Evolutionary conservation across 2,329 filamentous ascomycete species (phyloP), one percentile per base, ranked within the genome.

Genomic region (Arthroderma sp.): DNA sequence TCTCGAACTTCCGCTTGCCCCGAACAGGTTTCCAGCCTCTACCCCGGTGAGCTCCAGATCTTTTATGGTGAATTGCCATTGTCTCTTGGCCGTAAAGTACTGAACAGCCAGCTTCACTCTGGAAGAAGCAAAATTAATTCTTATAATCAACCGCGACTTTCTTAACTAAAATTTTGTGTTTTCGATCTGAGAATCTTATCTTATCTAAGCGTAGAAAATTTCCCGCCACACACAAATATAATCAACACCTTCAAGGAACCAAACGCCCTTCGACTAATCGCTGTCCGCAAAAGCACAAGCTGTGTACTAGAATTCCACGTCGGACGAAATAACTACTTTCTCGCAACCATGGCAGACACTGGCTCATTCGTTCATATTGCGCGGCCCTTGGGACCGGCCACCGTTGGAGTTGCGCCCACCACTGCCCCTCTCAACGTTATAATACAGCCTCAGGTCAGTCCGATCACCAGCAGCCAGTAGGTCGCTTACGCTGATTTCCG

Each of bases 291-390:
- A 15, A 35, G 15, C 39, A 43, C 39, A 7, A 43, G 44, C 11
- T 44, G 56, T 31, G 35, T 54, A 17, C 4, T 15, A 47, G 9
- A 37, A n/a, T 19, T 28, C 28, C 7, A 52, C 28, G 1, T 31
- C 19, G 41, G 33, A 41, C 37, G 11, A 38, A 28, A 39, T 9
- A 21, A 1, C 54, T 8, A 25, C 9, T 31, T 38, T 21, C 11
- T 51, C 25, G 44, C 23, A 51, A 51, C n/a, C 28, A 95, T 95
- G 90, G 86, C 88, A 73, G 77, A 84, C 72, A 80, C 82, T 68
- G 87, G 91, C 73, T 86, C 87, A 63, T 97, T 95, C 79, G 84
- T 97, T 69, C 93, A 98, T 75, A 86, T 98, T 65, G 86, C 91
- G 70, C 85, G 93, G 74, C 93, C 93, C 68, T 80, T 97, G 63